Conservation (phyloP, 805 yeast genomes). For the Isabelozyma rhagii region DNA sequence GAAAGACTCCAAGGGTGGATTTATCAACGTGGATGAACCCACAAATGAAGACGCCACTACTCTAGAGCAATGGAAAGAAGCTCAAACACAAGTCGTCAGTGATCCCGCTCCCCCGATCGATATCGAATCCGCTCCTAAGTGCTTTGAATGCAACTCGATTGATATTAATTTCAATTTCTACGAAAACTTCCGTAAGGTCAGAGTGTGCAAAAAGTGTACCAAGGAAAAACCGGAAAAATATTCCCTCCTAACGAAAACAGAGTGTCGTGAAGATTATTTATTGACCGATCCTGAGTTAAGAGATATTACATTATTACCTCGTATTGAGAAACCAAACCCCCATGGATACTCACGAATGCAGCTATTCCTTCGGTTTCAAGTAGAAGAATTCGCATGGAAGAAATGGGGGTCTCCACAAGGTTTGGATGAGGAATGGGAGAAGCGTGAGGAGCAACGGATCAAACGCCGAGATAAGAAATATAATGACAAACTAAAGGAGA, state of each 20-base stretch:
- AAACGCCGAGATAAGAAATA: slow-evolving; percentile 76
- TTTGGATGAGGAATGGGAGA: slow-evolving; percentile 87
- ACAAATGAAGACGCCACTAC: slow-evolving; percentile 15
- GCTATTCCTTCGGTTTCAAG: slow-evolving; percentile 81
- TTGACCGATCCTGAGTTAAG: slow-evolving; percentile 89
- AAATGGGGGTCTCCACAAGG: slow-evolving; percentile 94
- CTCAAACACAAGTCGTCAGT: slow-evolving; percentile 38
- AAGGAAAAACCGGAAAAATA: slow-evolving; percentile 80
- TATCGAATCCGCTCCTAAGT: slow-evolving; percentile 70
- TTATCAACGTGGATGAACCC: slow-evolving; percentile 32
- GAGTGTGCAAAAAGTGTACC: slow-evolving; percentile 81
- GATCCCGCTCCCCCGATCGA: slow-evolving; percentile 74
- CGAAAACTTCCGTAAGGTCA: slow-evolving; percentile 59
- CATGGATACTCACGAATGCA: slow-evolving; percentile 94
- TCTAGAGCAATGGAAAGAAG: slow-evolving; percentile 47
- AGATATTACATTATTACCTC: slow-evolving; percentile 64
- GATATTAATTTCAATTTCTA: slow-evolving; percentile 75
- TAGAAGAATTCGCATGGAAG: slow-evolving; percentile 88
- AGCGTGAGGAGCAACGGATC: slow-evolving; percentile 70
- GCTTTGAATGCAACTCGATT: slow-evolving; percentile 76
- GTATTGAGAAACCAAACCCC: slow-evolving; percentile 90
- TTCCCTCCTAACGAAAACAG: slow-evolving; percentile 89
- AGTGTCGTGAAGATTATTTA: slow-evolving; percentile 87
- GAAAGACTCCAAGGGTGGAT: slow-evolving; percentile 88
- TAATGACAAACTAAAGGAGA: slow-evolving; percentile 72